These are phyloP conservation scores for Thermochaetoides dissita DNA, from an alignment of 2,329 filamentous ascomycete genomes.

Conservation along the genomic window DNA sequence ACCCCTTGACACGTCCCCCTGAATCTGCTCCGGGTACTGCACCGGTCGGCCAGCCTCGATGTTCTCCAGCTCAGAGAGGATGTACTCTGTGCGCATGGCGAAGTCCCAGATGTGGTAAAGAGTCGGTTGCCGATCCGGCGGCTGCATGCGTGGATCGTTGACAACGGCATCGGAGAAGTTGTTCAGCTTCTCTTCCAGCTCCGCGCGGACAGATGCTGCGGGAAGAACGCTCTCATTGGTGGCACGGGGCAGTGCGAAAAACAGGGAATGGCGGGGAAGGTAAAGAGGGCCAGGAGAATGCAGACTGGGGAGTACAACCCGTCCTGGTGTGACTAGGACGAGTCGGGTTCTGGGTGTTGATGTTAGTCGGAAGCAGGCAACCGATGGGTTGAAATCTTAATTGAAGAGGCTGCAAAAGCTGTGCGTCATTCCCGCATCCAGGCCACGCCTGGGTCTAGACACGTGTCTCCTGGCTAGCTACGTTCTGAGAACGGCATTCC, in stretches of 20 bases:
- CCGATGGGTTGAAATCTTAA: no score
- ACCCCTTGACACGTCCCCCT: slow-evolving; percentile 13
- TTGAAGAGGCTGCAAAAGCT: no score
- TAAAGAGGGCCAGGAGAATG: no score
- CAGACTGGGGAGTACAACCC: no score
- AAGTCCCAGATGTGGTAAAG: slow-evolving; percentile 29
- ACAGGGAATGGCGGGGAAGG: no score
- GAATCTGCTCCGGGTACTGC: slow-evolving; percentile 24
- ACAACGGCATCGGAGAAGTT: slow-evolving; percentile 20
- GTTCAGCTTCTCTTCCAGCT: slow-evolving; percentile 16
- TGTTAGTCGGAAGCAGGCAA: no score
- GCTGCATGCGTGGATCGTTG: slow-evolving; percentile 18
- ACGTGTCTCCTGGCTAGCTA: no score
- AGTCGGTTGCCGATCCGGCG: slow-evolving; percentile 17
- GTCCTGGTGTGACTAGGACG: no score
- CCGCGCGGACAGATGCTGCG: slow-evolving; percentile 14
- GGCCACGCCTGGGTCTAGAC: no score
- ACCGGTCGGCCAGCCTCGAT: slow-evolving; percentile 21
- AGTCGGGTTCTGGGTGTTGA: no score
- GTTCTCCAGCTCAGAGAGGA: slow-evolving; percentile 28
- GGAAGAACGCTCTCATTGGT: slow-evolving; percentile 4
- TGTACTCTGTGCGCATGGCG: slow-evolving; percentile 25
- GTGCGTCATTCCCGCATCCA: no score
- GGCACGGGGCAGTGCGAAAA: background rate
- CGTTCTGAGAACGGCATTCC: no score